These are phyloP conservation scores for Tieghemiomyces parasiticus DNA, from an alignment of 192 early-diverging fungal genomes.

Conservation along the genomic window DNA sequence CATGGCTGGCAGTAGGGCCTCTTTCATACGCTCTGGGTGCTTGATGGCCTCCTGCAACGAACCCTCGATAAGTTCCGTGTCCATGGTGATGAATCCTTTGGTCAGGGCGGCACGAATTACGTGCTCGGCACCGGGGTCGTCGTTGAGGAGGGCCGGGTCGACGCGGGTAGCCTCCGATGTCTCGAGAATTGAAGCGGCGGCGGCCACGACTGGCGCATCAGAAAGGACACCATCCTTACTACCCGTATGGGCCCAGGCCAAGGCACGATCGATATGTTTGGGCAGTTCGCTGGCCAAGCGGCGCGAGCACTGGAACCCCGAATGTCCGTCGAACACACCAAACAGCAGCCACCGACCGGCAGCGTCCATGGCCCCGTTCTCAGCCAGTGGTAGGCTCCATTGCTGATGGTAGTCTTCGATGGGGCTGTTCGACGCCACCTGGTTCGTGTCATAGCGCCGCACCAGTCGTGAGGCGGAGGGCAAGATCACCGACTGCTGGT, in stretches of 20 bases:
- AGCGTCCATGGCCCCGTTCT: background rate
- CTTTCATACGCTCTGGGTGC: background rate
- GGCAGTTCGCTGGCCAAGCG: background rate
- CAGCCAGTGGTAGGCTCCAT: conserved; percentile 11
- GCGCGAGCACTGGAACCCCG: conserved; percentile 18
- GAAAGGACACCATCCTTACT: too few relatives aligned
- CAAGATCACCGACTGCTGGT: background rate
- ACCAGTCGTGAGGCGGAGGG: background rate
- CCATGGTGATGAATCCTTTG: conserved; percentile 7
- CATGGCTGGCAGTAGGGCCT: conserved; percentile 10
- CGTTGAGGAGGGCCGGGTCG: background rate
- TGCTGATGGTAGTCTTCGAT: conserved; percentile 29
- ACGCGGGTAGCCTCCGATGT: background rate
- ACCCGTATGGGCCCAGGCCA: background rate
- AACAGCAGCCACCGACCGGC: conserved; percentile 18
- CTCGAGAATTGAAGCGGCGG: background rate
- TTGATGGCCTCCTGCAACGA: conserved; percentile 5
- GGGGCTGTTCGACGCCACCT: conserved; percentile 26
- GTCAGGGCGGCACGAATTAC: background rate
- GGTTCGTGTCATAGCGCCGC: conserved; percentile 20
- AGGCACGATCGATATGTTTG: conserved; percentile 1
- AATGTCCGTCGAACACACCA: conserved; percentile 22
- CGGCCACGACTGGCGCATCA: background rate
- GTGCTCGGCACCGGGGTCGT: background rate
- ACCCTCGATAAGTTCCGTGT: background rate